Base-by-base conservation (phyloP, 1,284 basidiomycete species). In the Clitocybe nebularis region DNA sequence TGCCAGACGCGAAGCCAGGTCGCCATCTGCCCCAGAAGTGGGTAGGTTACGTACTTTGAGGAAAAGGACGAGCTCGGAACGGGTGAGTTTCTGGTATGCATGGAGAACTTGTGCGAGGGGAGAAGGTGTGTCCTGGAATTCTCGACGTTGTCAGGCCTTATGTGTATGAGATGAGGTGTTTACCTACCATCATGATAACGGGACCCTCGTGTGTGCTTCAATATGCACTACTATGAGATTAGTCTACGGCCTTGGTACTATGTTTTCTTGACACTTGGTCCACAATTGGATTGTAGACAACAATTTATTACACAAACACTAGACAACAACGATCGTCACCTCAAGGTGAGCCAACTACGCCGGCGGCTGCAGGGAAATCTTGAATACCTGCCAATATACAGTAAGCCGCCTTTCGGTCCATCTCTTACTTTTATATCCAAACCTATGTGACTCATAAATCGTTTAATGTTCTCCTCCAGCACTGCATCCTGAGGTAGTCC, bases 31-130 rank as follows among this genome's bases (percentile, higher is more conserved):
- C 30, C 85, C 86, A 10, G 72, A 64, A 0, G 71, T 76, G 35
- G 82, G 77, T 8, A 89, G 67, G 41, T 72, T 78, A 47, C 86
- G 76, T 39, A 81, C 72, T 63, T 77, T 75, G 59, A 84, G 78
- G 59, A 89, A 89, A 45, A 89, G 72, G 25, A 80, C 61, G 46
- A 89, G 75, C 52, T 89, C 83, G 28, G 77, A 67, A 56, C 72
- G 77, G 17, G 71, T 71, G 50, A 89, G 69, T 48, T 76, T 77
- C 51, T 72, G 66, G 60, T 89, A 89, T n/a, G 84, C 86, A 55
- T 72, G 69, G 49, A 72, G 67, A 44, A 83, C 73, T 58, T 77
- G 63, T 36, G 71, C 67, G 45, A 72, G 55, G 30, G 69, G 63
- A 32, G 69, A 59, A 17, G 54, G 48, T 54, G 62, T 59, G 47